Base-by-base conservation (phyloP, 352 stramenopile genomes). In the Pythium vanterpoolii region DNA sequence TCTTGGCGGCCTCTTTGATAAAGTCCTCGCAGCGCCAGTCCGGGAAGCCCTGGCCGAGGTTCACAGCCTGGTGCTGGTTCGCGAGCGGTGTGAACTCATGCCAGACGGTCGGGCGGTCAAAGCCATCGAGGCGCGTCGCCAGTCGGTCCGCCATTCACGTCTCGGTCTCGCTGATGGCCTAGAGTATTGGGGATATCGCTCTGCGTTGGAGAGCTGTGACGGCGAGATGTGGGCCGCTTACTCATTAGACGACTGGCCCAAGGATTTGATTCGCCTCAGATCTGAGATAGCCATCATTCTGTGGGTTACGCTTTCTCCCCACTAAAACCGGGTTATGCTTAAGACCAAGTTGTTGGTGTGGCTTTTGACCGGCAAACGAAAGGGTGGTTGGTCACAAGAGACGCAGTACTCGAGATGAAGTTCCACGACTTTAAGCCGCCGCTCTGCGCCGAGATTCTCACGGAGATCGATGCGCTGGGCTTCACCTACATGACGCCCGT, bases 21-120 rank as follows among this genome's bases (percentile, higher is more conserved):
- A 99, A 99, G 21, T 90, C 76, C 53, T 96, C 86, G 64, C 90
- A 97, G 43, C 76, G 86, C 96, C 96, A 99, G 70, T 96, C 83
- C 9, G 82, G 78, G 72, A 99, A 99, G 24, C 95, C 94, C 72
- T 98, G 94, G 0, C 85, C 90, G 24, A 98, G 73, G 70, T 98
- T 98, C n/a, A 98, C 77, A 23, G 90, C 89, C 50, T 86, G 62
- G 66, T 97, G 76, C 71, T 96, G 63, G 40, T 86, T 71, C 13
- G 92, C 87, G 26, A 98, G 72, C 48, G 89, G 83, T 33, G 89
- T 98, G 76, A 97, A 93, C 68, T 91, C 82, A 58, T 93, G 82
- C 84, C 84, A 93, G 46, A 93, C 84, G 18, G 84, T 93, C 31
- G 82, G 79, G 62, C 83, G 68, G 58, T 91, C 82, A 53, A 93